phyloP scores from a whole-genome alignment of 257 asterid species.

The Solanum raphanifolium region DNA sequence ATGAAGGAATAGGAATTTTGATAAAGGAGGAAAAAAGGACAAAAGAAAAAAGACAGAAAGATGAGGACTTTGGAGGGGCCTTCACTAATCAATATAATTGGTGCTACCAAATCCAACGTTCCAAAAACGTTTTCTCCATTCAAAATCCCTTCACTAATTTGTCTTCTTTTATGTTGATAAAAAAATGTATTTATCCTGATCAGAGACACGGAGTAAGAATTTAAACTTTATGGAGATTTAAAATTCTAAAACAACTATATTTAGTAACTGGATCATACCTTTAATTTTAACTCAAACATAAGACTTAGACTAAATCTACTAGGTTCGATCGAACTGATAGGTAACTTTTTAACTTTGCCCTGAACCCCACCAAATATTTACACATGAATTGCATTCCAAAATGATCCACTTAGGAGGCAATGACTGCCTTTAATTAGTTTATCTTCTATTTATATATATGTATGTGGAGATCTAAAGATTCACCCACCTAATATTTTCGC shows the following conservation, averaged over 20 bases:
- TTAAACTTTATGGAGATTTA: neutral
- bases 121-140: conserved; percentile 23
- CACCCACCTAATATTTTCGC: neutral
- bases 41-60: conserved; percentile 31
- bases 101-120: conserved; percentile 20
- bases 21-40: conserved; percentile 17
- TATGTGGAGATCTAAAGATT: neutral
- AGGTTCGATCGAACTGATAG: no score
- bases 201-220: neutral
- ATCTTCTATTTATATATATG: neutral
- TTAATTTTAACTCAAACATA: neutral
- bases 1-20: conserved; percentile 5
- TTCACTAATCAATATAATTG: conserved; percentile 31
- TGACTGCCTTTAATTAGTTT: neutral
- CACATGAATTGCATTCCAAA: neutral
- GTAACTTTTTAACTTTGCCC: no score
- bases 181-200: neutral
- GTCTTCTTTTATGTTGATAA: conserved; percentile 4
- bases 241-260: neutral
- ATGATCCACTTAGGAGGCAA: neutral
- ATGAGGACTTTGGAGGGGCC: conserved; percentile 18
- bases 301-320: fast-evolving
- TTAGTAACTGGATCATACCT: neutral
- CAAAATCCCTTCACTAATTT: conserved; percentile 9
- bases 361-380: neutral